Conservation (phyloP, 2,329 filamentous ascomycete species). For the Cordyceps militaris region DNA sequence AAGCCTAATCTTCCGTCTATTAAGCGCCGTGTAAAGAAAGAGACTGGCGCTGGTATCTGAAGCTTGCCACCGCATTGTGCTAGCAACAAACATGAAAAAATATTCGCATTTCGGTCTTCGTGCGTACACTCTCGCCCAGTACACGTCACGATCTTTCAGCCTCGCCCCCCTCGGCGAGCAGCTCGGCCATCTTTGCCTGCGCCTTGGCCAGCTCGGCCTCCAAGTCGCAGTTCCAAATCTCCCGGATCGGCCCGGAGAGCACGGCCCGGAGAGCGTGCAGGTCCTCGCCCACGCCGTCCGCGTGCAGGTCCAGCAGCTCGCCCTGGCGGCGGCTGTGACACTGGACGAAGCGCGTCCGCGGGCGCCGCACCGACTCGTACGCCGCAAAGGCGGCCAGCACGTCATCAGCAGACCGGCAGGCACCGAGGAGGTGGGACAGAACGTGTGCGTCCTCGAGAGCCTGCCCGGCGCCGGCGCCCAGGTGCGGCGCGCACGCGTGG, state of each 20-base stretch:
- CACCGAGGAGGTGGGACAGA: constrained; percentile 10
- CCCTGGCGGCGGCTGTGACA: constrained; percentile 10
- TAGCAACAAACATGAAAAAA: too few species aligned
- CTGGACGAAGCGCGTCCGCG: constrained; percentile 11
- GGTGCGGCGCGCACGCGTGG: constrained; percentile 15
- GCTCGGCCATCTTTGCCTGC: neutral
- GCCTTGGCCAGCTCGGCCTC: constrained; percentile 12
- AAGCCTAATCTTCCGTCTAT: too few species aligned
- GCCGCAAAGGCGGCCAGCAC: constrained; percentile 2
- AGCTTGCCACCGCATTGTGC: too few species aligned
- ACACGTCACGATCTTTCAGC: neutral
- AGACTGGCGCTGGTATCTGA: too few species aligned
- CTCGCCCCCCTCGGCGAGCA: neutral
- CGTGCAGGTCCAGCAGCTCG: constrained; percentile 12
- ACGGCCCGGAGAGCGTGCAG: neutral
- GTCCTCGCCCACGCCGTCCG: constrained; percentile 3
- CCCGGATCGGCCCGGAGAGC: neutral
- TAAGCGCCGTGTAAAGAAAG: too few species aligned
- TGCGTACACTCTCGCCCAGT: neutral
- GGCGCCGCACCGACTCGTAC: constrained; percentile 11
- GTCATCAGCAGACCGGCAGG: constrained; percentile 1
- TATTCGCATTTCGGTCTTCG: too few species aligned
- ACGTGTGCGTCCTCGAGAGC: constrained; percentile 14
- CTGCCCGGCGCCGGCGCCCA: constrained; percentile 13
- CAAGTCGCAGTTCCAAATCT: constrained; percentile 13